Evolutionary conservation across 2,329 filamentous ascomycete species (phyloP), one percentile per base, ranked within the genome.

Genomic region (Aspergillus sclerotialis): DNA sequence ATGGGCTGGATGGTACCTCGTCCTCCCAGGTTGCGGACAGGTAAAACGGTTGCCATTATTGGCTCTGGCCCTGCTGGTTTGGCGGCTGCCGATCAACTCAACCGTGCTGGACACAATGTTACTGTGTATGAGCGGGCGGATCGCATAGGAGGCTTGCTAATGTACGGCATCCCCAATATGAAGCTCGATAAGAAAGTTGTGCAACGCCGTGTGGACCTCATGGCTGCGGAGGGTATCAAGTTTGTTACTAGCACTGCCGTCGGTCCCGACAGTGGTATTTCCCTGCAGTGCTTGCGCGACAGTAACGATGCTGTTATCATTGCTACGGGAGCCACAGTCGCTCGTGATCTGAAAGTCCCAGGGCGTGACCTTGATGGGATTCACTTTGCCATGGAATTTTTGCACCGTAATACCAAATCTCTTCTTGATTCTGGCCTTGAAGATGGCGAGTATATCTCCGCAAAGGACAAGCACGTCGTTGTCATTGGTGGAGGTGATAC

Each of bases 81-180:
- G 50, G 87, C 90, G 36, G 78, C 78, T 39, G 89, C 90, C 43
- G 90, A 96, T 58, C 90, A 95, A 65, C 78, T 96, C 48, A 96
- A 96, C 76, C 84, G 83, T 52, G 86, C 84, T 50, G 90, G 90
- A 17, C 90, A 96, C 67, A 68, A 60, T 4, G 87, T 95, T 35
- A 94, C 87, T 9, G 78, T 96, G 12, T 95, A 92, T 56, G 90
- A 96, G 73, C 86, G 90, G 45, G 79, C 88, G 40, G 90, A 96
- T 58, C 86, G 90, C 46, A 70, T 83, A 38, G 90, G 90, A 66
- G 90, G 90, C 63, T 73, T 96, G 36, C 77, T 96, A 54, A 95
- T 95, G 90, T 95, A 96, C 58, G 90, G 90, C 49, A 96, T 96
- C 49, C 90, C 90, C 48, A 96, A 96, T 73, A 96, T 96, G 90